Percentiles rank a stretch among this genome's conserved stretches.
Conservation (phyloP, 352 stramenopile genomes). For the Phytophthora europaea region DNA sequence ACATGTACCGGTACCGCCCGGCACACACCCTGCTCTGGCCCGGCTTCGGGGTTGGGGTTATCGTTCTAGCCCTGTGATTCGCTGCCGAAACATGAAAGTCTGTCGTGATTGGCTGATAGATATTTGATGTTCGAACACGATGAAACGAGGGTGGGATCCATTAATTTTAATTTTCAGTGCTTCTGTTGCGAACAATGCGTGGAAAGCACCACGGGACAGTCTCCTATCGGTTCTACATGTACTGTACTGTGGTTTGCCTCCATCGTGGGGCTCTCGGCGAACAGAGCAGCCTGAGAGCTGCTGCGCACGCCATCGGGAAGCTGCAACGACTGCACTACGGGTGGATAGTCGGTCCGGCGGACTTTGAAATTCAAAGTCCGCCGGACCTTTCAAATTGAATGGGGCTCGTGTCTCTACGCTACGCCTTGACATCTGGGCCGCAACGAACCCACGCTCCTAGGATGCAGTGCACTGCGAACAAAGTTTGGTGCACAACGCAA, state of each 20-base stretch:
- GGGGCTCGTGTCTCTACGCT: slow-evolving; percentile 25
- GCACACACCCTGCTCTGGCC: slow-evolving; percentile 25
- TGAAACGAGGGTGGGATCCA: background rate
- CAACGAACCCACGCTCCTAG: slow-evolving; percentile 4
- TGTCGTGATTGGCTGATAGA: slow-evolving; percentile 11
- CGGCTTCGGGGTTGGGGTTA: slow-evolving; percentile 32
- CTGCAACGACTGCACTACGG: slow-evolving; percentile 20
- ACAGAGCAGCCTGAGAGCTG: background rate
- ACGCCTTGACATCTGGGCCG: slow-evolving; percentile 7
- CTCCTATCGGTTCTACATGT: background rate
- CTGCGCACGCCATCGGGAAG: slow-evolving; percentile 8
- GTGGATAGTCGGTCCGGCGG: slow-evolving; percentile 24
- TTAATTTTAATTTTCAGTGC: slow-evolving; percentile 7
- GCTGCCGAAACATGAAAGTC: slow-evolving; percentile 14
- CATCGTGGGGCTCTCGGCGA: background rate
- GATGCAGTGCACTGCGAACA: background rate
- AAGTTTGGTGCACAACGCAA: slow-evolving; percentile 3
- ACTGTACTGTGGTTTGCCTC: background rate
- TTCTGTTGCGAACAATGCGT: background rate
- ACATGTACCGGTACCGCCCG: no score
- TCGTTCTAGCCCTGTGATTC: slow-evolving; percentile 14
- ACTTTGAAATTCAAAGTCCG: no score
- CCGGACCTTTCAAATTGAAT: no score
- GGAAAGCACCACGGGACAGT: slow-evolving; percentile 17
- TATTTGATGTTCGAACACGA: slow-evolving; percentile 26